phyloP scores from a whole-genome alignment of 225 moss, liverwort and hornwort species.

The Takakia lepidozioides region DNA sequence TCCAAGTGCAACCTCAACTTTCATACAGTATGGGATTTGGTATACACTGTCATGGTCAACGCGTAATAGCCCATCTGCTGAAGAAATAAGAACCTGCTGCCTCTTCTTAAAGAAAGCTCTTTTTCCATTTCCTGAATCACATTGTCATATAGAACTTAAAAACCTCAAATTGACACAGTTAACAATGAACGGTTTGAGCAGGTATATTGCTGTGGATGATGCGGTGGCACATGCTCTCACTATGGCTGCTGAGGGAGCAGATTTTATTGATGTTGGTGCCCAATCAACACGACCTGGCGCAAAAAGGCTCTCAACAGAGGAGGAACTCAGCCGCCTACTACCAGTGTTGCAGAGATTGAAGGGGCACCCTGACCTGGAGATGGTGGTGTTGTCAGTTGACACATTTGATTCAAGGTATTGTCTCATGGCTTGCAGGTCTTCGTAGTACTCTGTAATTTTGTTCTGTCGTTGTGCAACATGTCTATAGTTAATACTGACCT shows the following conservation, averaged over 20 bases:
- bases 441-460: no score
- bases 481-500: no score
- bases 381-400: conserved; percentile 63
- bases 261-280: conserved; percentile 86
- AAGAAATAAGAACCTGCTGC: no score
- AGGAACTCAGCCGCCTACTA: conserved; percentile 63
- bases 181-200: conserved; percentile 18
- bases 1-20: no score
- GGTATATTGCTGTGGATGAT: conserved; percentile 40
- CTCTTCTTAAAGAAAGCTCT: no score
- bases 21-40: no score
- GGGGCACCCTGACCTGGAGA: conserved; percentile 44
- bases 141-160: no score
- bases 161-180: no score
- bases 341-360: conserved; percentile 67
- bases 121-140: no score
- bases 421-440: background rate
- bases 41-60: no score
- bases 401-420: conserved; percentile 70
- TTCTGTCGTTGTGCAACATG: no score
- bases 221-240: conserved; percentile 59
- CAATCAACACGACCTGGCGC: conserved; percentile 91
- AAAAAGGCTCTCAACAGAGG: conserved; percentile 57
- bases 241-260: conserved; percentile 77
- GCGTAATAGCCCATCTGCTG: no score